These are phyloP conservation scores for Blastomyces gilchristii DNA, from an alignment of 2,329 filamentous ascomycete genomes.

Conservation along the genomic window DNA sequence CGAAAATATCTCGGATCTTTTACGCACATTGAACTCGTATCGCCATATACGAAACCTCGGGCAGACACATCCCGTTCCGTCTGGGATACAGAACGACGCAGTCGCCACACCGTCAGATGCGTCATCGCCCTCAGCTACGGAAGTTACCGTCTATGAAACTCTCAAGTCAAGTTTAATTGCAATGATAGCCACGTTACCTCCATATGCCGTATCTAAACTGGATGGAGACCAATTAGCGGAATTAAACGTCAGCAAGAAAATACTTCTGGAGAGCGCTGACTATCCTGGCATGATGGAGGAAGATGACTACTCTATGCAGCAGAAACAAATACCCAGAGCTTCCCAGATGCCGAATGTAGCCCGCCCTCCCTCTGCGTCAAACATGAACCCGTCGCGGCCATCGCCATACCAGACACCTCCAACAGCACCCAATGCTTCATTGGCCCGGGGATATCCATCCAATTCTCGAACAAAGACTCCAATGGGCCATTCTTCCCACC, in stretches of 20 bases:
- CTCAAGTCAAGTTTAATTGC: slow-evolving; percentile 65
- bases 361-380: slow-evolving; percentile 28
- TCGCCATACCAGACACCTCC: slow-evolving; percentile 25
- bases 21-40: slow-evolving; percentile 53
- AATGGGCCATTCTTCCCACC: slow-evolving; percentile 23
- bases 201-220: slow-evolving; percentile 75
- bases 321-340: slow-evolving; percentile 30
- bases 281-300: slow-evolving; percentile 75
- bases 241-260: slow-evolving; percentile 67
- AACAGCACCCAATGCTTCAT: slow-evolving; percentile 12
- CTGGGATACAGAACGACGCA: slow-evolving; percentile 26
- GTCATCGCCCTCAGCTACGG: slow-evolving; percentile 45
- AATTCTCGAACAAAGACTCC: slow-evolving; percentile 24
- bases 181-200: slow-evolving; percentile 65
- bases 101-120: slow-evolving; percentile 27
- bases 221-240: slow-evolving; percentile 78
- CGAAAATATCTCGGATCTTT: slow-evolving; percentile 47
- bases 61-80: slow-evolving; percentile 17
- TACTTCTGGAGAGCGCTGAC: slow-evolving; percentile 62
- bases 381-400: slow-evolving; percentile 17
- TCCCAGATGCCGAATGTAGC: slow-evolving; percentile 23
- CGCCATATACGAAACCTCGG: slow-evolving; percentile 49
- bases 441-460: slow-evolving; percentile 25
- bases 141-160: slow-evolving; percentile 55
- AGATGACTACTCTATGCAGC: slow-evolving; percentile 55